Percentiles rank a stretch among this genome's conserved stretches.
phyloP scores from a whole-genome alignment of 2,329 filamentous ascomycete genomes.

The Venturia aucupariae region DNA sequence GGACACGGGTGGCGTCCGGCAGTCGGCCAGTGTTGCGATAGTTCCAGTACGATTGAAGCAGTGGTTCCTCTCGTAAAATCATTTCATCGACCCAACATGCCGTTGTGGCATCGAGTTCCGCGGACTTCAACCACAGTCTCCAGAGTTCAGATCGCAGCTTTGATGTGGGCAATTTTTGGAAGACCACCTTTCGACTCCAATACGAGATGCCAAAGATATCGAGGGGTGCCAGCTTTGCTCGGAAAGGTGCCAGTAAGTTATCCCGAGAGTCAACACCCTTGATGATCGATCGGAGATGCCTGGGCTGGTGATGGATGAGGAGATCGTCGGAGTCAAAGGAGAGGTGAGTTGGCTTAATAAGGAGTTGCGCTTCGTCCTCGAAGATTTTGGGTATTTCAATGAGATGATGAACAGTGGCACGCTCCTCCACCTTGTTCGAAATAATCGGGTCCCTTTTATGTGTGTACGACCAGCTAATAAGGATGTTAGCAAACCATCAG shows the following conservation, averaged over 20 bases:
- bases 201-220: constrained; percentile 3
- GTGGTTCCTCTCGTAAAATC: constrained; percentile 1
- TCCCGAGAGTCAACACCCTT: not conserved
- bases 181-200: constrained; percentile 7
- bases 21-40: constrained; percentile 5
- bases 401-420: not conserved
- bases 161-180: not conserved
- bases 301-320: not conserved
- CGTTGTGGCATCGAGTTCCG: constrained; percentile 9
- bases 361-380: constrained; percentile 2
- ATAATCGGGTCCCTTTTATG: constrained; percentile 6
- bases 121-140: constrained; percentile 9
- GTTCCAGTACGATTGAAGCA: constrained; percentile 9
- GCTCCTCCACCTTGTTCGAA: not conserved
- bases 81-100: constrained; percentile 9
- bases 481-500: not conserved
- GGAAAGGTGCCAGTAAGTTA: not conserved
- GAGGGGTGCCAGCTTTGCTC: not conserved
- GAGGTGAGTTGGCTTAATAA: constrained; percentile 6
- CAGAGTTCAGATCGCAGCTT: constrained; percentile 5
- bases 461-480: not conserved
- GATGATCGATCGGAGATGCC: constrained; percentile 1
- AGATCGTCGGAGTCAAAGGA: constrained; percentile 4
- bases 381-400: constrained; percentile 5
- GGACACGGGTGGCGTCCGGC: not conserved